A percentile compares a stretch with the other conserved stretches of the same genome.
Conservation (phyloP, 2,329 filamentous ascomycete genomes). For the Hypomyces perniciosus region DNA sequence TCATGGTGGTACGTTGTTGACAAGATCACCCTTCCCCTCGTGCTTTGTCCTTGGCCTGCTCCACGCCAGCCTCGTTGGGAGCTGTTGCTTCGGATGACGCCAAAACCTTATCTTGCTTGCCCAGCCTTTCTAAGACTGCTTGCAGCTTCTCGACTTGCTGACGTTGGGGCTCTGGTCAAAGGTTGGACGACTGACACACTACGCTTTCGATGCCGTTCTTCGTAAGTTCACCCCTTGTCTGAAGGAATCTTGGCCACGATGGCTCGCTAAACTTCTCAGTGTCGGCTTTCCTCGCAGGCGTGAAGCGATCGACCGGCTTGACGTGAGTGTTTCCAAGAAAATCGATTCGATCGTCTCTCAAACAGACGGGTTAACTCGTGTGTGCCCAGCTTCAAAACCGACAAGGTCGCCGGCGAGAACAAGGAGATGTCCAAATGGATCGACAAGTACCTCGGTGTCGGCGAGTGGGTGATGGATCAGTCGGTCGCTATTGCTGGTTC, state of each 20-base stretch:
- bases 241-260: neutral
- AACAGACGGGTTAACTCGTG: slow-evolving; percentile 18
- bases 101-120: slow-evolving; percentile 18
- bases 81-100: slow-evolving; percentile 16
- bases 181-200: slow-evolving; percentile 90
- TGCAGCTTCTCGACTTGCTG: slow-evolving; percentile 60
- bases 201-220: slow-evolving; percentile 92
- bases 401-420: slow-evolving; percentile 72
- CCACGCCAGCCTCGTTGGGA: slow-evolving; percentile 1
- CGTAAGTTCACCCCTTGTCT: slow-evolving; percentile 48
- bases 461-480: slow-evolving; percentile 98
- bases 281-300: slow-evolving; percentile 91
- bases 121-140: slow-evolving; percentile 30
- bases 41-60: slow-evolving; percentile 7
- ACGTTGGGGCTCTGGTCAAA: slow-evolving; percentile 65
- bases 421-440: slow-evolving; percentile 84
- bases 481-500: slow-evolving; percentile 86
- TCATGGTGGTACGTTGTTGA: slow-evolving; percentile 28
- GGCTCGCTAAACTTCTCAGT: slow-evolving; percentile 44
- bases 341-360: neutral
- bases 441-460: slow-evolving; percentile 86
- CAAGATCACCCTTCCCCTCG: neutral
- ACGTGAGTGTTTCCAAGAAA: slow-evolving; percentile 63
- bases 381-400: slow-evolving; percentile 73
- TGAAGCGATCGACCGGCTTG: slow-evolving; percentile 94